Percentiles rank a stretch among this genome's conserved stretches.
Conservation (phyloP, 192 early-diverging fungal species). For the Phycomyces nitens region DNA sequence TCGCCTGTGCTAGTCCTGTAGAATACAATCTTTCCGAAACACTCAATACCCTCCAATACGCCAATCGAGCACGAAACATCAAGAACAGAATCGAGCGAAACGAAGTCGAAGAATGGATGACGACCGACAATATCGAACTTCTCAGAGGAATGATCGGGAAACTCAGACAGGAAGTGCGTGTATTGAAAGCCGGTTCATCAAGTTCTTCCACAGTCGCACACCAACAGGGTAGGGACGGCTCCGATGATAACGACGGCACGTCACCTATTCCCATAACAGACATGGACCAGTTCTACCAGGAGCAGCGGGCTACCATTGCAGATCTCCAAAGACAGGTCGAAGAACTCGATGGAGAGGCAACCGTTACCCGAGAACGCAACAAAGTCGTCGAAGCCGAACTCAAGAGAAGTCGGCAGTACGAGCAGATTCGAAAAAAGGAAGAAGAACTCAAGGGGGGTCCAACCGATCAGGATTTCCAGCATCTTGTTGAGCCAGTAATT, state of each 20-base stretch:
- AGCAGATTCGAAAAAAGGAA: constrained; percentile 10
- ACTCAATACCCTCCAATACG: constrained; percentile 93
- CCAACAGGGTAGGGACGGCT: neutral
- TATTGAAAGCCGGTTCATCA: constrained; percentile 30
- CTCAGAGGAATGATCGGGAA: constrained; percentile 60
- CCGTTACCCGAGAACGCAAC: constrained; percentile 28
- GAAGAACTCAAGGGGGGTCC: constrained; percentile 13
- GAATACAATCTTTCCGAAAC: constrained; percentile 85
- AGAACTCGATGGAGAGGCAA: constrained; percentile 28
- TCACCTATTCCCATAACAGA: neutral
- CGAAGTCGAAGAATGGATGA: constrained; percentile 58
- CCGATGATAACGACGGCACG: neutral
- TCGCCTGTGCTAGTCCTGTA: constrained; percentile 88
- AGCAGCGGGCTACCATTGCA: constrained; percentile 25
- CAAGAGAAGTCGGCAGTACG: constrained; percentile 3
- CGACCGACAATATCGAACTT: constrained; percentile 62
- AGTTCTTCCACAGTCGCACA: constrained; percentile 4
- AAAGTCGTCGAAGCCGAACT: constrained; percentile 26
- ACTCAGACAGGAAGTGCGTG: constrained; percentile 55
- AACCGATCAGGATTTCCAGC: constrained; percentile 35
- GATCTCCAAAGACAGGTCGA: constrained; percentile 35
- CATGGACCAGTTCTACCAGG: constrained; percentile 20
- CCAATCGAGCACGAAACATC: constrained; percentile 94
- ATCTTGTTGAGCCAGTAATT: constrained; percentile 64
- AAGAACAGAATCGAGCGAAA: constrained; percentile 48